Evolutionary conservation across 345 rosid species (phyloP).

Genomic region (Leavenworthia alabamica): DNA sequence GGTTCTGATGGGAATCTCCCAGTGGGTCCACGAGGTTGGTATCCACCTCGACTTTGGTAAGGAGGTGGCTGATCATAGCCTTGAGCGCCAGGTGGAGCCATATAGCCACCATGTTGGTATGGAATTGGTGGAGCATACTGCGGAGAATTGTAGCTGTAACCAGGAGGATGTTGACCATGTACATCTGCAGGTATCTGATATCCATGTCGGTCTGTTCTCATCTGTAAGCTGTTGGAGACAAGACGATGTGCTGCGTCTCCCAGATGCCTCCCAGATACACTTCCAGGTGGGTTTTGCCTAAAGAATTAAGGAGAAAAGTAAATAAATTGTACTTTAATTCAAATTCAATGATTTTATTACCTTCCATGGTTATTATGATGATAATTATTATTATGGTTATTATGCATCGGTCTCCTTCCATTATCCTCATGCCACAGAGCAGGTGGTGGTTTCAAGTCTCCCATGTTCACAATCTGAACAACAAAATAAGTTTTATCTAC

Average conservation of each 20-base stretch:
- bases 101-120: constrained; percentile 22
- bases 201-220: constrained; percentile 37
- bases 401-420: constrained; percentile 58
- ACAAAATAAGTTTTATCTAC: neutral
- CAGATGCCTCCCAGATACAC: constrained; percentile 59
- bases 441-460: constrained; percentile 70
- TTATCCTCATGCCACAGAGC: constrained; percentile 87
- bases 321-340: neutral
- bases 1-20: constrained; percentile 33
- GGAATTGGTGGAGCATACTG: constrained; percentile 30
- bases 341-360: constrained; percentile 16
- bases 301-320: neutral
- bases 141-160: constrained; percentile 25
- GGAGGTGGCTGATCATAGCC: constrained; percentile 27
- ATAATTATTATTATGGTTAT: constrained; percentile 5
- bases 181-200: constrained; percentile 19
- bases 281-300: constrained; percentile 63
- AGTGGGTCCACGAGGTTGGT: constrained; percentile 31
- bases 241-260: constrained; percentile 83
- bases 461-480: constrained; percentile 49
- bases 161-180: constrained; percentile 33
- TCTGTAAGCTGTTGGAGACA: constrained; percentile 56
- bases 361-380: constrained; percentile 29
- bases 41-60: constrained; percentile 28
- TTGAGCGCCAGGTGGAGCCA: constrained; percentile 23